A percentile compares a stretch with the other conserved stretches of the same genome.
Conservation (phyloP, 495 filamentous ascomycete species). For the Xeromyces bisporus region DNA sequence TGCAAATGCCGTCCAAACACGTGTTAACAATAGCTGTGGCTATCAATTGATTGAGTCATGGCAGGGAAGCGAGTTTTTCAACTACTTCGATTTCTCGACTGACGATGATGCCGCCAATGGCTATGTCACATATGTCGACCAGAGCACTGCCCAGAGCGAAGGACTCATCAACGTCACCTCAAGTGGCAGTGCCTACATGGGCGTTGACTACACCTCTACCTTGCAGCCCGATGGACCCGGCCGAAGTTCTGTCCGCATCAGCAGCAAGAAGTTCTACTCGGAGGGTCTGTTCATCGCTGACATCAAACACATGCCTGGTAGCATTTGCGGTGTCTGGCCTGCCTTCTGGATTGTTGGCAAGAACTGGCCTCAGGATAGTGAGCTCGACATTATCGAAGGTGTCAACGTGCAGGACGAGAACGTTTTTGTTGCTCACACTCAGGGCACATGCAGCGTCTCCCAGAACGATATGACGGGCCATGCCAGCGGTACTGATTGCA, state of each 20-base stretch:
- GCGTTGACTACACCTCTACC: constrained; percentile 27
- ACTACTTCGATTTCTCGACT: constrained; percentile 32
- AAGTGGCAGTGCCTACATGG: constrained; percentile 33
- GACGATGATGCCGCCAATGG: constrained; percentile 51
- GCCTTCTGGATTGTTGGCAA: constrained; percentile 61
- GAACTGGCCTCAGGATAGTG: constrained; percentile 63
- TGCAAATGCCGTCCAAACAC: constrained; percentile 1
- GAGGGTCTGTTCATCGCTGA: constrained; percentile 59
- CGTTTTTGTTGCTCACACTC: constrained; percentile 61
- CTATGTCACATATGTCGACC: constrained; percentile 48
- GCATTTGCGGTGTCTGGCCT: constrained; percentile 56
- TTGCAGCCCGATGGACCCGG: constrained; percentile 27
- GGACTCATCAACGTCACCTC: constrained; percentile 40
- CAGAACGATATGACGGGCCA: constrained; percentile 31
- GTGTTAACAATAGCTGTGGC: constrained; percentile 8
- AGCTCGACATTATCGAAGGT: constrained; percentile 88
- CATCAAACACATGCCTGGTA: constrained; percentile 58
- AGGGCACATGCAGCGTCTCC: constrained; percentile 41
- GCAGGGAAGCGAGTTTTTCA: constrained; percentile 32
- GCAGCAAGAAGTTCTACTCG: constrained; percentile 49
- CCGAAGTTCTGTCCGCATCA: constrained; percentile 52
- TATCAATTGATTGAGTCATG: constrained; percentile 31
- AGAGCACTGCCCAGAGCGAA: constrained; percentile 32
- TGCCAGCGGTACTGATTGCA: constrained; percentile 37
- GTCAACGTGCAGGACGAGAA: constrained; percentile 52